These are phyloP conservation scores for Penicillium longicatenatum DNA, from an alignment of 495 filamentous ascomycete species.

Conservation along the genomic window DNA sequence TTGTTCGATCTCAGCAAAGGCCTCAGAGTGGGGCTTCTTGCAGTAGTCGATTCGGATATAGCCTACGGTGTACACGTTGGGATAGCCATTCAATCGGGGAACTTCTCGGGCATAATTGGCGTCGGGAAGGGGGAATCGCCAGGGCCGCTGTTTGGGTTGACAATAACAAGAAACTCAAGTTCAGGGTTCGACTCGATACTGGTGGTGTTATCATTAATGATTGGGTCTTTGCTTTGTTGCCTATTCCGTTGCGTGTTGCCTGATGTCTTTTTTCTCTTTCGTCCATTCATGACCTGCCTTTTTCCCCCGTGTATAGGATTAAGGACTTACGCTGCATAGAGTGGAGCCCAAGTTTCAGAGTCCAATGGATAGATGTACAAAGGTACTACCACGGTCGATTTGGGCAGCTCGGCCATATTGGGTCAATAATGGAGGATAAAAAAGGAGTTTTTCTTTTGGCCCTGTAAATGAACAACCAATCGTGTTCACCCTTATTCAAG, in stretches of 20 bases:
- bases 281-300: neutral
- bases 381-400: constrained; percentile 6
- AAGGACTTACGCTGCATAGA: constrained; percentile 5
- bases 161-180: constrained; percentile 3
- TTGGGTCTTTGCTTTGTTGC: neutral
- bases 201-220: neutral
- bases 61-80: constrained; percentile 6
- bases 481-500: neutral
- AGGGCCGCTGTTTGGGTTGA: constrained; percentile 7
- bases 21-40: constrained; percentile 2
- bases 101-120: constrained; percentile 6
- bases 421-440: neutral
- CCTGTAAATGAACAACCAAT: neutral
- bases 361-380: constrained; percentile 9
- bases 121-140: constrained; percentile 2
- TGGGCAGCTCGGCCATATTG: neutral
- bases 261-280: neutral
- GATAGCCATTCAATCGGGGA: constrained; percentile 1
- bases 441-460: neutral
- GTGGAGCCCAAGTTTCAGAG: constrained; percentile 7
- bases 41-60: constrained; percentile 11
- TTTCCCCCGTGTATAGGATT: neutral
- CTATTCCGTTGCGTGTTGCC: neutral
- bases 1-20: constrained; percentile 5
- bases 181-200: constrained; percentile 5